phyloP scores from a whole-genome alignment of 805 yeast genomes.

The Kockiozyma suomiensis region DNA sequence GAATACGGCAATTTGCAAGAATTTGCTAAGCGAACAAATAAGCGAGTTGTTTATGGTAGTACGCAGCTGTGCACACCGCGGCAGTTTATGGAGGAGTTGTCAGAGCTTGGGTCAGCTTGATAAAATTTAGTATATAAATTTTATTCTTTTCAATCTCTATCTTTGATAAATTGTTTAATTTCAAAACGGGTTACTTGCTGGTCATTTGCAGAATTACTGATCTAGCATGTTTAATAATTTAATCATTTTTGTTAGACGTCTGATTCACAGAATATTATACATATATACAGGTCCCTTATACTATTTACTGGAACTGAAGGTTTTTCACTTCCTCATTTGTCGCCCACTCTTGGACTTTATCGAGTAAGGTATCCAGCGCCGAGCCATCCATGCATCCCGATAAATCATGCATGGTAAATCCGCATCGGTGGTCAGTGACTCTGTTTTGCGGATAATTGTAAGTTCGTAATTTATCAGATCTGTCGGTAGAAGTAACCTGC shows the following conservation, averaged over 20 bases:
- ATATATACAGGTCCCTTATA: slow-evolving; percentile 5
- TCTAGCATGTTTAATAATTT: background rate
- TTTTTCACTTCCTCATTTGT: slow-evolving; percentile 24
- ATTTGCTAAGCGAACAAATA: slow-evolving; percentile 42
- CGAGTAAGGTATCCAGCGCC: slow-evolving; percentile 31
- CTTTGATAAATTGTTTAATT: too few relatives aligned
- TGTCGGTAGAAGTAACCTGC: slow-evolving; percentile 85
- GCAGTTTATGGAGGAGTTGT: slow-evolving; percentile 69
- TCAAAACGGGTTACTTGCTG: too few relatives aligned
- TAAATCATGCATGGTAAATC: slow-evolving; percentile 74
- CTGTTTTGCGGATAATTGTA: slow-evolving; percentile 92
- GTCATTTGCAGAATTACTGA: too few relatives aligned
- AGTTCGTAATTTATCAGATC: slow-evolving; percentile 91
- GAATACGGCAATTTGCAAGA: slow-evolving; percentile 88
- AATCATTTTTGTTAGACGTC: too few relatives aligned
- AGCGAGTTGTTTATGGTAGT: slow-evolving; percentile 80
- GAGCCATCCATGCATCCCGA: slow-evolving; percentile 64
- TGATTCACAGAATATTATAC: background rate
- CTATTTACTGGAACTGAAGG: slow-evolving; percentile 6
- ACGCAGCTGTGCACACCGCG: slow-evolving; percentile 73
- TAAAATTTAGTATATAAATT: background rate
- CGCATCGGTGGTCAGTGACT: slow-evolving; percentile 92
- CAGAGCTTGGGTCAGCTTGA: slow-evolving; percentile 44
- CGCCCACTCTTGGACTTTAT: slow-evolving; percentile 33
- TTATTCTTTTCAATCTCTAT: background rate